These are phyloP conservation scores for Aspergillus carlsbadensis DNA, from an alignment of 495 filamentous ascomycete genomes.

Conservation along the genomic window DNA sequence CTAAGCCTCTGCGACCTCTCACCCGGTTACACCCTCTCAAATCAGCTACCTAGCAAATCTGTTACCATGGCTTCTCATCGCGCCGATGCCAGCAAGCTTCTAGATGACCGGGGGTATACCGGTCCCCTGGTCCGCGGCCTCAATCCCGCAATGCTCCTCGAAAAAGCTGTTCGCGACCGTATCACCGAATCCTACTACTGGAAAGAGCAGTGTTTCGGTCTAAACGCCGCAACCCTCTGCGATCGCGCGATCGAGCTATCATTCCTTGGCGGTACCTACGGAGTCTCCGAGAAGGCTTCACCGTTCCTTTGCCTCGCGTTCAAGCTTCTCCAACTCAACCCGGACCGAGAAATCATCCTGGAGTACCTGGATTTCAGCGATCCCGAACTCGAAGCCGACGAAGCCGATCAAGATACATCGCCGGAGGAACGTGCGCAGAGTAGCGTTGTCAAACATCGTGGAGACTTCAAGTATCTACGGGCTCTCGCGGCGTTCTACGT, in stretches of 20 bases:
- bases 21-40: neutral
- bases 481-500: slow-evolving; percentile 90
- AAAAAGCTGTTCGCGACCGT: slow-evolving; percentile 89
- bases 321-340: slow-evolving; percentile 88
- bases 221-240: slow-evolving; percentile 87
- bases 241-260: slow-evolving; percentile 86
- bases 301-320: slow-evolving; percentile 95
- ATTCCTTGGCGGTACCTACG: slow-evolving; percentile 82
- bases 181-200: slow-evolving; percentile 95
- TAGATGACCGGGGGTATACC: slow-evolving; percentile 75
- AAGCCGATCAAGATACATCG: slow-evolving; percentile 10
- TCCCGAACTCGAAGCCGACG: slow-evolving; percentile 36
- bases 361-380: slow-evolving; percentile 70
- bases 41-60: neutral
- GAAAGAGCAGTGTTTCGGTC: slow-evolving; percentile 96
- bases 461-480: slow-evolving; percentile 86
- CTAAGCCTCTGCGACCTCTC: neutral
- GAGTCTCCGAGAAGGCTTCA: slow-evolving; percentile 74
- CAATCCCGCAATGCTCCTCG: slow-evolving; percentile 86
- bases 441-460: slow-evolving; percentile 49
- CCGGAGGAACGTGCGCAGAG: slow-evolving; percentile 21
- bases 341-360: slow-evolving; percentile 71
- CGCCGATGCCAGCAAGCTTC: slow-evolving; percentile 71
- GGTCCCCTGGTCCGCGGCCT: slow-evolving; percentile 71
- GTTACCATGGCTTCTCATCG: slow-evolving; percentile 51